These are phyloP conservation scores for Fusarium chuoi DNA, from an alignment of 2,329 filamentous ascomycete species.

Conservation along the genomic window DNA sequence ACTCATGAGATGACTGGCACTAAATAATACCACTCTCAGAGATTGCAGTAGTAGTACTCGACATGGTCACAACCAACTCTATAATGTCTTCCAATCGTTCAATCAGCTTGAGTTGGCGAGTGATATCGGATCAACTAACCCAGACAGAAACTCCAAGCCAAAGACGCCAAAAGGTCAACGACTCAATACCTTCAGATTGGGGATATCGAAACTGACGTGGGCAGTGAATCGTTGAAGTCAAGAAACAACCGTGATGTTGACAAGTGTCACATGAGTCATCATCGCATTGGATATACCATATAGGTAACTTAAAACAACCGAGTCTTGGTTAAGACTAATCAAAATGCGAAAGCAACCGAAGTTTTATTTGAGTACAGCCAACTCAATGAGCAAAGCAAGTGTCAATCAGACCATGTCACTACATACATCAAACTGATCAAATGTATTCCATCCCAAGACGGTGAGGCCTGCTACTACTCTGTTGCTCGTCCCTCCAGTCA, in stretches of 20 bases:
- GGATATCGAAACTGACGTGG: background rate
- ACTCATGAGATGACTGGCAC: background rate
- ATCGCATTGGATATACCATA: background rate
- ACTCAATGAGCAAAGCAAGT: background rate
- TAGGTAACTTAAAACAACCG: no score
- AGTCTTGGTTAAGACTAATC: background rate
- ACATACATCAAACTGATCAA: conserved; percentile 3
- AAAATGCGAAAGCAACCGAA: background rate
- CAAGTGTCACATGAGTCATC: background rate
- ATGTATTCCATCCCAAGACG: background rate
- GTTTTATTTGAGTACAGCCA: background rate
- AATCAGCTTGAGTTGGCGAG: background rate
- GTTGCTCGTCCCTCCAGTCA: background rate
- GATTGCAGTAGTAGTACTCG: no score
- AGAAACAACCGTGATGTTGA: background rate
- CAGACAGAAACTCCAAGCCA: background rate
- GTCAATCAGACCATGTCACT: background rate
- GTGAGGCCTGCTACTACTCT: background rate
- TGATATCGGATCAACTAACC: background rate
- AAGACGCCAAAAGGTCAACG: background rate
- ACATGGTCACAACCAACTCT: background rate
- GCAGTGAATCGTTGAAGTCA: background rate
- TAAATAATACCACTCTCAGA: no score
- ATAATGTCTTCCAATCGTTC: background rate
- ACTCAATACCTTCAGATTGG: background rate